Percentiles rank a stretch among this genome's conserved stretches.
Evolutionary conservation across 106 monocot genomes (phyloP).

Genomic region (Acanthochlamys bracteata): DNA sequence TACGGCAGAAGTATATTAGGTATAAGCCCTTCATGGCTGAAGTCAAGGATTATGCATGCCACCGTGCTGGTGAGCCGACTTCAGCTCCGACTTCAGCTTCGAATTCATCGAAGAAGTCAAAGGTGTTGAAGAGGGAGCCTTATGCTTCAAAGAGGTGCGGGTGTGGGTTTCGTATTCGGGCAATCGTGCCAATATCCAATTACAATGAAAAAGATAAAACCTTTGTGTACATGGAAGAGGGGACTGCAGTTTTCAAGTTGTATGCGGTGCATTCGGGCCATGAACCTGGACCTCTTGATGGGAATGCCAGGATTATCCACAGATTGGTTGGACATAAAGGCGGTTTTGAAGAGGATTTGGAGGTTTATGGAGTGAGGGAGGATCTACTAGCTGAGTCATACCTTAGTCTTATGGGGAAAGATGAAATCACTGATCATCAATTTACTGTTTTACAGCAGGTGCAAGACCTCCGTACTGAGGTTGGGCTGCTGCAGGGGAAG

Average conservation of each 20-base stretch:
- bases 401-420: constrained; percentile 33
- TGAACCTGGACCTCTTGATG: constrained; percentile 88
- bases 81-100: constrained; percentile 47
- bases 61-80: constrained; percentile 84
- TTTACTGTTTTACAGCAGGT: constrained; percentile 53
- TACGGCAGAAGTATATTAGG: constrained; percentile 90
- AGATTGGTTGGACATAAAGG: constrained; percentile 76
- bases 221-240: constrained; percentile 93
- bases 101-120: constrained; percentile 47
- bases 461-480: constrained; percentile 55
- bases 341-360: constrained; percentile 35
- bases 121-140: constrained; percentile 81
- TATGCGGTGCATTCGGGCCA: constrained; percentile 96
- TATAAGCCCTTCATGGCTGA: constrained; percentile 99
- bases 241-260: constrained; percentile 88
- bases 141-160: constrained; percentile 95
- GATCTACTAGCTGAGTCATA: constrained; percentile 57
- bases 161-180: constrained; percentile 89
- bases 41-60: constrained; percentile 98
- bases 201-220: constrained; percentile 98
- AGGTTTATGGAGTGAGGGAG: constrained; percentile 69
- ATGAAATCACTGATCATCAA: constrained; percentile 30
- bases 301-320: constrained; percentile 94
- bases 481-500: constrained; percentile 48
- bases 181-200: constrained; percentile 88